phyloP scores from a whole-genome alignment of 306 rosid species.

The Quercus aquifolioides region DNA sequence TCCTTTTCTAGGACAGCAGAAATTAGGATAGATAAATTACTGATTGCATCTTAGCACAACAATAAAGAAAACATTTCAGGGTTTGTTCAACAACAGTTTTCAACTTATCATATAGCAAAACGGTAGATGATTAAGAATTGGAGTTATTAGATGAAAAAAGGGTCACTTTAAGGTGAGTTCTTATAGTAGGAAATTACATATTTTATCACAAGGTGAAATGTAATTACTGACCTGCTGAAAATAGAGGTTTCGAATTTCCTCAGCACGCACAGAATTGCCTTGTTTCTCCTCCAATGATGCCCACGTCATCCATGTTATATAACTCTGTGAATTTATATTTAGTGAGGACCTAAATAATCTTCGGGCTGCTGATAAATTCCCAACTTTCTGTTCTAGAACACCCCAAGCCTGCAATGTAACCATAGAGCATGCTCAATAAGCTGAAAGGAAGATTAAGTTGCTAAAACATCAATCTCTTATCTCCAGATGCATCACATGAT shows the following conservation, averaged over 20 bases:
- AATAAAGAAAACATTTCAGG: background rate
- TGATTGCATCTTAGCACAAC: background rate
- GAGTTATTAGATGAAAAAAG: background rate
- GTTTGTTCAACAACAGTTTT: background rate
- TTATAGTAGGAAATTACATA: background rate
- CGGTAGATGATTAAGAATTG: background rate
- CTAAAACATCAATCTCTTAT: slow-evolving; percentile 17
- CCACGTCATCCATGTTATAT: slow-evolving; percentile 98
- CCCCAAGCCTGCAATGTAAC: slow-evolving; percentile 85
- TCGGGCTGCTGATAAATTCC: slow-evolving; percentile 72
- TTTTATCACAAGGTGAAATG: background rate
- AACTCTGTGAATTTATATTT: slow-evolving; percentile 87
- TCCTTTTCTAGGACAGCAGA: background rate
- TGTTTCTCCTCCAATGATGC: slow-evolving; percentile 89
- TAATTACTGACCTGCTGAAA: slow-evolving; percentile 79
- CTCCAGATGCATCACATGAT: background rate
- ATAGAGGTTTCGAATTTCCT: slow-evolving; percentile 86
- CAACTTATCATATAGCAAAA: no score
- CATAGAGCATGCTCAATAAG: background rate
- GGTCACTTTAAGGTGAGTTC: background rate
- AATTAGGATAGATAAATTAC: background rate
- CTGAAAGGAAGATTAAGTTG: background rate
- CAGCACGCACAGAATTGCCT: slow-evolving; percentile 87
- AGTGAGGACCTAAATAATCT: slow-evolving; percentile 84
- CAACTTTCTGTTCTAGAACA: slow-evolving; percentile 84